Evolutionary conservation across 1,139 yeast species (phyloP), one percentile per base, ranked within the genome.

Genomic region (Diutina pseudorugosa): DNA sequence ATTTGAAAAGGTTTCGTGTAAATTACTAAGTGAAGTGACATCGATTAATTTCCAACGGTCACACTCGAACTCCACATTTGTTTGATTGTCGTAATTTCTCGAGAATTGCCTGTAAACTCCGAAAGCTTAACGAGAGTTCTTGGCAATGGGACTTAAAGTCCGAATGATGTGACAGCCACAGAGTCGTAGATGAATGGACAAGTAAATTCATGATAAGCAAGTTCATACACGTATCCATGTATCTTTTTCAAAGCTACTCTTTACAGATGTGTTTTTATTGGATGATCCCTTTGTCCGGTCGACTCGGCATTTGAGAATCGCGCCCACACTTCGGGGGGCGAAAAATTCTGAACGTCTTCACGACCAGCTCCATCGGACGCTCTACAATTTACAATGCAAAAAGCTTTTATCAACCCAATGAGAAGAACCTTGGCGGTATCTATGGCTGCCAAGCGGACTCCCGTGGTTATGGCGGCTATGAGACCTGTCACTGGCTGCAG

Each of bases 401-500:
- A 18, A 45, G 40, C 40, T 18, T 18, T 45, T n/a, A 23, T 45
- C 19, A 45, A 45, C 49, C 49, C 49, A 7, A n/a, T 45, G 40
- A 25, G 27, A 25, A 45, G 40, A 25, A 45, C 49, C 23, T 45
- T 45, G 25, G 41, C 40, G n/a, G 27, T 27, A 19, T 33, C 36
- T 9, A 45, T 45, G 49, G 40, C 49, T 18, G 49, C 40, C 16
- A 7, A 36, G n/a, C 21, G 21, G 45, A 41, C 45, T 16, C 33
- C 30, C 30, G n/a, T 43, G 47, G 36, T 30, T 30, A 40, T 18
- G 42, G 42, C 20, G 12, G 49, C 49, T 25, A 14, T 20, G 19
- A 21, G 47, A 23, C 47, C 47, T 19, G 27, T 23, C 19, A 23
- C 33, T 23, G 27, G 27, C 47, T n/a, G 20, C 23, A 65, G 68